Percentiles rank a stretch among this genome's conserved stretches.
phyloP scores from a whole-genome alignment of 202 grass and related monocot genomes.

The Zoysia matrella region DNA sequence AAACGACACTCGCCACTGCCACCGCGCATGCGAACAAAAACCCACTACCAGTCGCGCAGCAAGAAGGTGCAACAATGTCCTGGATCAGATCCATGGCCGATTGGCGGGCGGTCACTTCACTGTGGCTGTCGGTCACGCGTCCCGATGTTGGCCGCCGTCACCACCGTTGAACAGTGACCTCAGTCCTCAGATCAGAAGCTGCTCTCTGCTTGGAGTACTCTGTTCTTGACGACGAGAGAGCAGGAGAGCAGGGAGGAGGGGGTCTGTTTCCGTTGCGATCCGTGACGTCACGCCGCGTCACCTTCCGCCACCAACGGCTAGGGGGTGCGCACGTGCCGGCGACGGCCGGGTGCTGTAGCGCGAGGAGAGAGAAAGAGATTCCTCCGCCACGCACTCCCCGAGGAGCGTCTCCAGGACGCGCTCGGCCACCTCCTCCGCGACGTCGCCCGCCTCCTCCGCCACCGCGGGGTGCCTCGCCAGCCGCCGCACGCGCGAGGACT shows the following conservation, averaged over 20 bases:
- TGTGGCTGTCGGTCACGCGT: too few relatives aligned
- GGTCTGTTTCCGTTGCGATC: slow-evolving; percentile 50
- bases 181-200: too few relatives aligned
- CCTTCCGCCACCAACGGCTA: neutral
- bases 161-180: too few relatives aligned
- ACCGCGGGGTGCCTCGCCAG: slow-evolving; percentile 30
- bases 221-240: too few relatives aligned
- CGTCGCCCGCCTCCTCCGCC: slow-evolving; percentile 35
- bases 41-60: too few relatives aligned
- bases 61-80: slow-evolving; percentile 32
- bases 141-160: too few relatives aligned
- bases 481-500: slow-evolving; percentile 21
- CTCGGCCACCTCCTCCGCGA: slow-evolving; percentile 45
- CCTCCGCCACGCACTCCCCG: slow-evolving; percentile 46
- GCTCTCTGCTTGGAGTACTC: neutral
- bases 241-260: too few relatives aligned
- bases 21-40: too few relatives aligned
- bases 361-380: slow-evolving; percentile 37
- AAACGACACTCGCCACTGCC: too few relatives aligned
- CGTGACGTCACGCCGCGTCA: slow-evolving; percentile 19
- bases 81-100: too few relatives aligned
- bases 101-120: too few relatives aligned
- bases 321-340: slow-evolving; percentile 25
- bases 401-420: slow-evolving; percentile 63
- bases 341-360: too few relatives aligned